Base-by-base conservation (phyloP, 805 yeast genomes). In the Saccharomyces eubayanus region DNA sequence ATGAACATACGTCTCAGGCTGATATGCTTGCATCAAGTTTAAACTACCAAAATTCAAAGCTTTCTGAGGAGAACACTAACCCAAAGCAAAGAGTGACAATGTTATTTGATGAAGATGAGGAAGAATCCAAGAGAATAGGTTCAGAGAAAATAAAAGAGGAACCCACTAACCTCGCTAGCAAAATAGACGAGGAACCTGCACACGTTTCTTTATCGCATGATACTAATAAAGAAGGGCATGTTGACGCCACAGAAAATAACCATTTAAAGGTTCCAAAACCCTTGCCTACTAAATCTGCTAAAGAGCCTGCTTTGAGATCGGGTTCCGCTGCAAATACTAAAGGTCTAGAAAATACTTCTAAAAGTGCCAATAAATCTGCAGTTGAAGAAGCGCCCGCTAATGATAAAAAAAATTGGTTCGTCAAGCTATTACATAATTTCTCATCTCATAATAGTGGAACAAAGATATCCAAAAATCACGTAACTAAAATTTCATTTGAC, bases 31-130 rank as follows among this genome's bases (percentile, higher is more conserved):
- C 47, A 31, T 30, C 20, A 9, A 40, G 12, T 16, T 41, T 36
- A 4, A 12, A 4, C 40, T 16, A 40, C 21, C 21, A 41, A 27
- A 16, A 43, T 24, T 21, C 57, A 57, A n/a, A 47, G 47, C 4
- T 11, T 47, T 28, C 41, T 10, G 51, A 50, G 5, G 52, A 50
- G 2, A 45, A 31, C 14, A 21, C 41, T n/a, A 46, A 48, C 8
- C n/a, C 47, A 10, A 50, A 61, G 12, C 49, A 36, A 8, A 57
- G 72, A 55, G 67, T 64, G 3, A 63, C 69, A 6, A 60, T 66
- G 65, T 53, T 63, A 27, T 68, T 63, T 55, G 69, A 64, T 57
- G 68, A 57, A 28, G 61, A 62, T 9, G 62, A 59, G 50, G 58
- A 55, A 52, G 48, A 50, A 57, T 58, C 14, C 43, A 55, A 47